Evolutionary conservation across 257 asterid species (phyloP), one percentile per base, ranked within the genome.

Genomic region (Nicotiana tabacum): DNA sequence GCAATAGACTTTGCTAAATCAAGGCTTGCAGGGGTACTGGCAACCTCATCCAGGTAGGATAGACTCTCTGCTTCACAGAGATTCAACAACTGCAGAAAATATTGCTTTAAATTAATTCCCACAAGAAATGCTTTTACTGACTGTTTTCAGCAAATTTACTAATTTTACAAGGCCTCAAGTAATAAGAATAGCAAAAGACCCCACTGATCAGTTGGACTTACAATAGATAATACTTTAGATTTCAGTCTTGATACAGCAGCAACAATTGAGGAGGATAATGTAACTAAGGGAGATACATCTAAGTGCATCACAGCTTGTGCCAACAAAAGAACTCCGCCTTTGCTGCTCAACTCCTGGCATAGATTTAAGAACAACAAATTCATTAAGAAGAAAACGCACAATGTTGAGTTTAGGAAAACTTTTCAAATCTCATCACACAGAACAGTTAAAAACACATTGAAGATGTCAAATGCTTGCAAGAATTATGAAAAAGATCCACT

Each of bases 41-140:
- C 95, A 81, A 94, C 98, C 89, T 94, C 99, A 80, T 96, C 99
- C 90, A 96, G 91, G 90, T 94, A 96, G 82, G 99, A 94, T 4
- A 91, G 91, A 76, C 89, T 90, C 86, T 96, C 99, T 13, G 97
- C 93, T 89, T 96, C 99, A 58, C 98, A 96, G 29, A 96, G 99
- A 88, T 90, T 88, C 92, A 92, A 86, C 69, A 96, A 94, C 99
- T 96, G 97, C 93, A 90, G 74, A 81, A 66, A 48, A 62, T 17
- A 67, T 33, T 21, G 39, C 48, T 33, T 33, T 62, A 62, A 39
- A 13, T 39, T 79, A 32, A 24, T 39, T 62, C 43, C 56, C 70
- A 62, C 16, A 51, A 51, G 10, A 51, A 74, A 51, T 7, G 46
- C 76, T 61, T 61, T 21, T 35, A 79, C 74, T 7, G 35, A 65